phyloP scores from a whole-genome alignment of 1,139 yeast genomes.

The Lodderomyces beijingensis region DNA sequence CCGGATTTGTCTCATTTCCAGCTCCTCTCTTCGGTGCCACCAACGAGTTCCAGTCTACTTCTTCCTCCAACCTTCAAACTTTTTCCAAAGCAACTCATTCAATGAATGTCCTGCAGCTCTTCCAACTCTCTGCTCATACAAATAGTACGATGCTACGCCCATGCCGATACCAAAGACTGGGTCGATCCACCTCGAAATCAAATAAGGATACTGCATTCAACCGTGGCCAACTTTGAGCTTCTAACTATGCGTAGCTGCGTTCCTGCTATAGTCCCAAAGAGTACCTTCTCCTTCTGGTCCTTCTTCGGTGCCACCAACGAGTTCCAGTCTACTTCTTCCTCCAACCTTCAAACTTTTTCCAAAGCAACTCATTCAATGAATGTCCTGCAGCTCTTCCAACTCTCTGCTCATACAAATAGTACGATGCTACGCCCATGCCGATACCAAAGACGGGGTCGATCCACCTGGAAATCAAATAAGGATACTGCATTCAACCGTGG shows the following conservation, averaged over 20 bases:
- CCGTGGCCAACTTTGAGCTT: too few species aligned
- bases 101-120: constrained; percentile 55
- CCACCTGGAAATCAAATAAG: constrained; percentile 34
- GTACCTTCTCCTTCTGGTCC: too few species aligned
- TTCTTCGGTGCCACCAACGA: too few species aligned
- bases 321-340: constrained; percentile 1
- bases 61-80: constrained; percentile 8
- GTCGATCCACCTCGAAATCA: constrained; percentile 42
- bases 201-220: constrained; percentile 39
- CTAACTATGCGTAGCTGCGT: too few species aligned
- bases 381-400: constrained; percentile 55
- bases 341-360: constrained; percentile 11
- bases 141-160: constrained; percentile 57
- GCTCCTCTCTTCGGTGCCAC: too few species aligned
- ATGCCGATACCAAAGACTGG: constrained; percentile 57
- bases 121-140: constrained; percentile 53
- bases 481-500: constrained; percentile 35
- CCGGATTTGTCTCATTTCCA: too few species aligned
- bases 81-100: constrained; percentile 37
- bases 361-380: constrained; percentile 44
- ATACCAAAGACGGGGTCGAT: constrained; percentile 61
- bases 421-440: constrained; percentile 54
- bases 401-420: constrained; percentile 55
- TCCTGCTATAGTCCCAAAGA: too few species aligned
- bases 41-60: too few species aligned